Evolutionary conservation across 2,329 filamentous ascomycete species (phyloP).

Genomic region (Cytospora schulzeri): DNA sequence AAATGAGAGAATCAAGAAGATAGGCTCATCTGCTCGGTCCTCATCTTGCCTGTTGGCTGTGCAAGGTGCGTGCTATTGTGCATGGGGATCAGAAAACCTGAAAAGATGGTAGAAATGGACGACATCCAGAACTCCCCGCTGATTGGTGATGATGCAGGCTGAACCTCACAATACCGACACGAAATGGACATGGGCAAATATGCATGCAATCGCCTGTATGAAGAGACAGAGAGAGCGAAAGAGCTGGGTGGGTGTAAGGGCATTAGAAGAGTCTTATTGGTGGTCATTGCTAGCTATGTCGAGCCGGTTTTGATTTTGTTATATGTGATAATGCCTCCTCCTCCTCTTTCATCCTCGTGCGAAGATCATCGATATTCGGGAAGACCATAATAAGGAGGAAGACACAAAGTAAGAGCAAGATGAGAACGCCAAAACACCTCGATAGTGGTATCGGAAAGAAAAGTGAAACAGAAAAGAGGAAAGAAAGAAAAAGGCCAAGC

Average conservation of each 20-base stretch:
- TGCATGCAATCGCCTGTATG: background rate
- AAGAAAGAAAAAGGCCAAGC: background rate
- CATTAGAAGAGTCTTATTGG: background rate
- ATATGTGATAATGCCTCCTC: conserved; percentile 3
- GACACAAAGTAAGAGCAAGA: conserved; percentile 7
- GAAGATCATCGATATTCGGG: background rate
- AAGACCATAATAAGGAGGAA: background rate
- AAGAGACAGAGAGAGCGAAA: no score
- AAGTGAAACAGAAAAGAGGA: background rate
- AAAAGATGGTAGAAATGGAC: no score
- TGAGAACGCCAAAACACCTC: conserved; percentile 16
- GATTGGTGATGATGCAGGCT: no score
- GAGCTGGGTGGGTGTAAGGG: background rate
- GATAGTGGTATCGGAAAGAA: conserved; percentile 11
- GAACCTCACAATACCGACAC: no score
- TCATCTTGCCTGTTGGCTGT: no score
- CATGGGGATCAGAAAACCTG: no score
- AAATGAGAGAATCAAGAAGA: no score
- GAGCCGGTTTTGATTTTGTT: background rate
- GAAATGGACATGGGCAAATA: background rate
- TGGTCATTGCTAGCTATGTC: background rate
- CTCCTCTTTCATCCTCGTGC: background rate
- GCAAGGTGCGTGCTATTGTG: no score
- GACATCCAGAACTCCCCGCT: no score
- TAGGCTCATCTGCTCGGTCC: no score